Evolutionary conservation across 345 rosid genomes (phyloP), one percentile per base, ranked within the genome.

Genomic region (Eucalyptus tenuipes): DNA sequence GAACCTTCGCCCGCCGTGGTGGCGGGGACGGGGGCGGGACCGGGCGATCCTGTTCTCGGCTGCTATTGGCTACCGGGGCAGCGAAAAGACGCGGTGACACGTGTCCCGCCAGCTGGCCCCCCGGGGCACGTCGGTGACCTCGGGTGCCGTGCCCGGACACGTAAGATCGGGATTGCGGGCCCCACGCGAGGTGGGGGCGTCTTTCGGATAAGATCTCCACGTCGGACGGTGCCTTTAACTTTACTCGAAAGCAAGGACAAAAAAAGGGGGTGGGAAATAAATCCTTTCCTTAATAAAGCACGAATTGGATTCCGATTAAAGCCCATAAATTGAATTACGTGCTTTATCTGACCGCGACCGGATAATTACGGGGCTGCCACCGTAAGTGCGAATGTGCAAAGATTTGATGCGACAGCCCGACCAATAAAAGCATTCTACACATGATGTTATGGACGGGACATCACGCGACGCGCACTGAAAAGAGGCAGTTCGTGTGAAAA

Each of bases 11-110:
- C 16, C 8, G n/a, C n/a, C 18, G 45, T 22, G 20, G 55, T 5
- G 33, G 50, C 61, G 18, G 88, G 18, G 11, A 5, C 22, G 68
- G 6, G 64, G 7, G 2, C 10, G 31, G 7, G 18, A 42, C 24
- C 57, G 84, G 75, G 20, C 82, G 40, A 49, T 85, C 88, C 31
- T 33, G 82, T 31, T 44, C 6, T 40, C 18, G 33, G 59, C 55
- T n/a, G 86, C 24, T 81, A 89, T 88, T 29, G 87, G 88, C 80
- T 13, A 90, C 87, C 68, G 88, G 90, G 57, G 57, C 57, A 92
- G 22, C 33, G 12, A 66, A 57, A 6, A 2, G 6, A 52, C 57
- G 57, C 33, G 7, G 14, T 24, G 88, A 49, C 53, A 89, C 93
- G 93, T 91, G 93, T 86, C 66, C 15, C 22, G 57, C 87, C 57